Evolutionary conservation across 73 alveolate genomes (phyloP), one percentile per base, ranked within the genome.

Genomic region (Paramecium biaurelia): DNA sequence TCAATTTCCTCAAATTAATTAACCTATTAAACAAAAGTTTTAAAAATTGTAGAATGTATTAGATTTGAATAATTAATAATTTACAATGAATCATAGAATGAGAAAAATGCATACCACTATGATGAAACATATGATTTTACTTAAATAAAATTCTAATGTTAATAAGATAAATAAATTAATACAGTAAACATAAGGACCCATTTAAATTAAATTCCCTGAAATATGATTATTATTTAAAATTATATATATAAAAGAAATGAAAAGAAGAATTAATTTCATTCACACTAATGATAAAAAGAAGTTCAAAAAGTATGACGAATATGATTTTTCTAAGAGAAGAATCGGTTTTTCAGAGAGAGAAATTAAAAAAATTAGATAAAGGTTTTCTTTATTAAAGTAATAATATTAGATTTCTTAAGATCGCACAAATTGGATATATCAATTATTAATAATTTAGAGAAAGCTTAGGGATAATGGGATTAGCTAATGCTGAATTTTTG

Each of bases 381-480:
- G 84, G 84, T 63, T 63, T 4, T n/a, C 68, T 53, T 18, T 30
- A 63, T 63, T 63, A 26, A 63, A 63, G 26, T 63, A 53, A 53
- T 63, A 30, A 49, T 23, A 30, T 63, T 12, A 63, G 84, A 63
- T 63, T 63, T 63, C 84, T 30, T 63, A 63, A 63, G 11, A 24
- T 63, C 6, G 45, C 84, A 14, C 24, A 26, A 12, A 26, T 32
- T 30, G 84, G 84, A 63, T 63, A 26, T 63, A 63, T 63, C 21
- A 63, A 63, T 63, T 63, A 63, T 32, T 23, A 63, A 63, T 63
- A 63, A 63, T 63, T 63, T 63, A 21, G 84, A 2, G 84, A 63
- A 63, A 63, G 84, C 26, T 63, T 63, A 63, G 84, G 84, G 21
- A 63, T 63, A 8, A 63, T 63, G 84, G 84, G 84, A 63, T 63